phyloP scores from a whole-genome alignment of 164 flowering plant species.

The Berberis vulgaris region DNA sequence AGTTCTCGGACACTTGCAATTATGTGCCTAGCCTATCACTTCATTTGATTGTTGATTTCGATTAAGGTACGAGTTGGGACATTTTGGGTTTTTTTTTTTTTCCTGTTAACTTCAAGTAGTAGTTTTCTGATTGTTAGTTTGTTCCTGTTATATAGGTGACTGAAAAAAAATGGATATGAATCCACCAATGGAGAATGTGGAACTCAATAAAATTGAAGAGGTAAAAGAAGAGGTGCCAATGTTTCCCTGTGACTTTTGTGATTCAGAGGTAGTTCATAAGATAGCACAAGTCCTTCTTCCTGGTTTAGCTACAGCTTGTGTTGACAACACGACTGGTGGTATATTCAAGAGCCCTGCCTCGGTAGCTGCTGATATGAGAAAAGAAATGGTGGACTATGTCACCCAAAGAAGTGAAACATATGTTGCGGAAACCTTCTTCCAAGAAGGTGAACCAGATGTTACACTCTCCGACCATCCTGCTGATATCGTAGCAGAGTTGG shows the following conservation, averaged over 20 bases:
- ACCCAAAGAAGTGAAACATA: constrained; percentile 53
- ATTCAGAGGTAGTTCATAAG: constrained; percentile 22
- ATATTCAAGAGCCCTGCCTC: constrained; percentile 35
- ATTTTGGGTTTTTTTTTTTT: too few species aligned
- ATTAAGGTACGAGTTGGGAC: too few species aligned
- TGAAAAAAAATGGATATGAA: too few species aligned
- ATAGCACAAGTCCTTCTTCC: constrained; percentile 14
- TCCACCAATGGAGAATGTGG: too few species aligned
- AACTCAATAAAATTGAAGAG: background rate
- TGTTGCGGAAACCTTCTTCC: constrained; percentile 55
- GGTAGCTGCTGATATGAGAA: constrained; percentile 64
- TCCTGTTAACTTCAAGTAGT: too few species aligned
- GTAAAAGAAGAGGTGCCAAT: constrained; percentile 9
- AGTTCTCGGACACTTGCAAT: too few species aligned
- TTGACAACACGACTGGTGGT: constrained; percentile 25
- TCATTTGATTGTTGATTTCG: too few species aligned
- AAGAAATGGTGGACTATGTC: constrained; percentile 73
- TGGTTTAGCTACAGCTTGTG: constrained; percentile 25
- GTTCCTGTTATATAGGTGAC: too few species aligned
- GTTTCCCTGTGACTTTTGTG: constrained; percentile 15
- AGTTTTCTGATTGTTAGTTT: too few species aligned
- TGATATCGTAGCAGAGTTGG: constrained; percentile 52
- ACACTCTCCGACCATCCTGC: constrained; percentile 49
- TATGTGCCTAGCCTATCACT: too few species aligned
- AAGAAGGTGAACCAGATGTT: constrained; percentile 36